A percentile compares a stretch with the other conserved stretches of the same genome.
phyloP scores from a whole-genome alignment of 2,329 filamentous ascomycete species.

The Talaromyces sp. region DNA sequence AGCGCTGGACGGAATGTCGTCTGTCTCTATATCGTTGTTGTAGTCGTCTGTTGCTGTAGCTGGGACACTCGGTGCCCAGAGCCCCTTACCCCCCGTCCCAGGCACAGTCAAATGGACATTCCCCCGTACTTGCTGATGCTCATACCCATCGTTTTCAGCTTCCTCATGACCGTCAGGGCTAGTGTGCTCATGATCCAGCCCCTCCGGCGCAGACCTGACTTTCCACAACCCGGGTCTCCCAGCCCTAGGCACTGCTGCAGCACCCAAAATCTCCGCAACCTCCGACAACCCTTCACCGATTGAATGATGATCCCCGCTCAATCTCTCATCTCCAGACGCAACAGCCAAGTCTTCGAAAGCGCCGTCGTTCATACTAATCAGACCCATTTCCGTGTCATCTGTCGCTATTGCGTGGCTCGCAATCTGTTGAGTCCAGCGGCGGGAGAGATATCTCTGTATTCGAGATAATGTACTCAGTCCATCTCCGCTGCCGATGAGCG shows the following conservation, averaged over 20 bases:
- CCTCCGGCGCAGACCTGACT: not conserved
- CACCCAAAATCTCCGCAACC: conserved; percentile 21
- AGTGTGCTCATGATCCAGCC: not conserved
- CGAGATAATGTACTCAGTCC: conserved; percentile 40
- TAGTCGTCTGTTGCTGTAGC: not conserved
- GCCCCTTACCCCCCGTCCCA: not conserved
- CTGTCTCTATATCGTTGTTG: not conserved
- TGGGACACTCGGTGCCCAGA: not conserved
- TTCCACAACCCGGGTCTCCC: conserved; percentile 6
- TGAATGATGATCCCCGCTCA: conserved; percentile 19
- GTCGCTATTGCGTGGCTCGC: not conserved
- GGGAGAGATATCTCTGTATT: conserved; percentile 38
- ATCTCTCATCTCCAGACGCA: conserved; percentile 13
- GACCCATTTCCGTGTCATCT: conserved; percentile 16
- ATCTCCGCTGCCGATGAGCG: conserved; percentile 22
- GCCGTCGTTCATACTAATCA: conserved; percentile 13
- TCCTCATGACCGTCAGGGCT: not conserved
- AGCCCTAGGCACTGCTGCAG: conserved; percentile 21
- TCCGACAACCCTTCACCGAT: conserved; percentile 23
- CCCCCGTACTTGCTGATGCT: not conserved
- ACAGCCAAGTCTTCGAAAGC: conserved; percentile 9
- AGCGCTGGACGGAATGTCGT: not conserved
- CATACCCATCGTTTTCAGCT: not conserved
- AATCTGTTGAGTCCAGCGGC: conserved; percentile 41
- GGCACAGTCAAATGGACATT: conserved; percentile 17